Percentiles rank a stretch among this genome's conserved stretches.
These are phyloP conservation scores for Cicer cuneatum DNA, from an alignment of 306 rosid genomes.

Conservation along the genomic window DNA sequence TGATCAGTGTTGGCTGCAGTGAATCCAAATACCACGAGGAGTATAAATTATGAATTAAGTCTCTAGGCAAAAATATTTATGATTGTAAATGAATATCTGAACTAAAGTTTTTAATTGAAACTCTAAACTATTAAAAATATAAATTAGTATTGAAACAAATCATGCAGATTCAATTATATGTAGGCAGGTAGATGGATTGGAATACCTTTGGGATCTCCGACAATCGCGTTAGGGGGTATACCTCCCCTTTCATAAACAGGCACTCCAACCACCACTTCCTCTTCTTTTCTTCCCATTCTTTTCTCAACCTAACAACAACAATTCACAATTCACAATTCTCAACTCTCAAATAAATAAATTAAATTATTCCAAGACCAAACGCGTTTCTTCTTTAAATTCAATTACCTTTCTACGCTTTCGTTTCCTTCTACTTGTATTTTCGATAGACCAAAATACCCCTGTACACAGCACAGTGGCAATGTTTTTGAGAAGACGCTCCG, in stretches of 20 bases:
- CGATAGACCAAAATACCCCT: not conserved
- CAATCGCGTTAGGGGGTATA: constrained; percentile 70
- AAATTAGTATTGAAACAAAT: no score
- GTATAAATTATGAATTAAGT: no score
- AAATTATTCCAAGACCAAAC: not conserved
- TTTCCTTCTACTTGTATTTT: not conserved
- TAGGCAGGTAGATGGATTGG: constrained; percentile 50
- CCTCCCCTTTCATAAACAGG: constrained; percentile 64
- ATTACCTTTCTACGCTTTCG: not conserved
- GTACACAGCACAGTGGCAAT: constrained; percentile 41
- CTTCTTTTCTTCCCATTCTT: constrained; percentile 53
- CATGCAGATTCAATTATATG: no score
- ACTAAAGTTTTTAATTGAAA: no score
- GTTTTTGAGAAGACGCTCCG: constrained; percentile 49
- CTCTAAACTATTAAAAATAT: no score
- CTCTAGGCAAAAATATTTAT: no score
- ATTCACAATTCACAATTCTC: no score
- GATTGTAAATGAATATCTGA: no score
- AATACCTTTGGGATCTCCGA: constrained; percentile 74
- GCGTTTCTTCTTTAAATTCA: not conserved
- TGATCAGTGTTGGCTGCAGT: no score
- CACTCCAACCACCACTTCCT: constrained; percentile 62
- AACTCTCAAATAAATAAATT: no score
- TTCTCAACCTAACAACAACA: no score
- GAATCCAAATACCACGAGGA: no score